These are phyloP conservation scores for Cytospora paraplurivora DNA, from an alignment of 2,329 filamentous ascomycete genomes.

Conservation along the genomic window DNA sequence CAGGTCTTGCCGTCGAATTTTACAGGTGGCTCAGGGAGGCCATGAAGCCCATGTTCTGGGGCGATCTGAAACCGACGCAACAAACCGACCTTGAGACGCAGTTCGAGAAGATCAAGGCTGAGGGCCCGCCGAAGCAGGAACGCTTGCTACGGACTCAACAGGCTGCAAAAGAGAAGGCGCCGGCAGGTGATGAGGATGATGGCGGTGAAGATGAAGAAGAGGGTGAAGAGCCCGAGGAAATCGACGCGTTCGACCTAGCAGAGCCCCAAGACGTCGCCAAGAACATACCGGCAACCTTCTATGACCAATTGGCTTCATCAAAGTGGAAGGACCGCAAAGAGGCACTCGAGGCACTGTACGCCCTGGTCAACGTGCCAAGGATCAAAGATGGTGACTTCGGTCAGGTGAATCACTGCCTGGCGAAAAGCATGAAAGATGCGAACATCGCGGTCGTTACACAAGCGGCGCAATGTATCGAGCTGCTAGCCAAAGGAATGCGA, in stretches of 20 bases:
- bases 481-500: conserved; percentile 82
- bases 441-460: conserved; percentile 94
- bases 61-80: conserved; percentile 90
- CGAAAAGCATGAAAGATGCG: conserved; percentile 98
- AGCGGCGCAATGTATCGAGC: conserved; percentile 89
- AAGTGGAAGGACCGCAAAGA: conserved; percentile 99
- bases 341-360: conserved; percentile 78
- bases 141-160: conserved; percentile 87
- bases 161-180: conserved; percentile 73
- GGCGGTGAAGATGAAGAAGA: conserved; percentile 59
- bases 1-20: conserved; percentile 87
- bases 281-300: conserved; percentile 80
- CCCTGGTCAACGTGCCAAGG: conserved; percentile 76
- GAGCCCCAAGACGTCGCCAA: conserved; percentile 85
- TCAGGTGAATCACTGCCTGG: conserved; percentile 79
- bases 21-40: conserved; percentile 97
- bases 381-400: conserved; percentile 91
- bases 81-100: conserved; percentile 91
- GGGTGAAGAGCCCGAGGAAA: conserved; percentile 66
- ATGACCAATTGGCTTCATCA: conserved; percentile 80
- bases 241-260: conserved; percentile 79
- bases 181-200: conserved; percentile 60
- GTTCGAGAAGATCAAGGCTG: conserved; percentile 90
- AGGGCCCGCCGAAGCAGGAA: conserved; percentile 86
- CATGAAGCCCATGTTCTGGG: conserved; percentile 98